These are phyloP conservation scores for Coccomyxa sp. DNA, from an alignment of 139 green algal genomes.

Conservation along the genomic window DNA sequence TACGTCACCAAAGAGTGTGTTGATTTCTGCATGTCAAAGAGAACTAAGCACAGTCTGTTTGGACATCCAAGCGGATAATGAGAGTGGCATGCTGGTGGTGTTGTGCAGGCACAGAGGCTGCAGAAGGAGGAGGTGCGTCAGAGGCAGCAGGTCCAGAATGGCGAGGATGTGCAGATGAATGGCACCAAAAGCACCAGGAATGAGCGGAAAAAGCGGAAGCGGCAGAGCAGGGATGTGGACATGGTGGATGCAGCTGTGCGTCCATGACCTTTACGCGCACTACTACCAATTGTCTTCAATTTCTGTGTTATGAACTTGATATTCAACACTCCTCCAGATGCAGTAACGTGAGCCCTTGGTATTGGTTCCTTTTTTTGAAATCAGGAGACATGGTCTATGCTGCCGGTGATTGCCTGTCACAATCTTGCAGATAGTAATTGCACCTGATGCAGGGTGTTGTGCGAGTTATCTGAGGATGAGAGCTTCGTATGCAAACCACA, in stretches of 20 bases:
- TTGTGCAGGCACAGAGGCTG: neutral
- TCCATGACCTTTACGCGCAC: neutral
- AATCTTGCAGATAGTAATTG: too few relatives aligned
- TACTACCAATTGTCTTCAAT: neutral
- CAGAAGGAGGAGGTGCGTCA: slow-evolving; percentile 5
- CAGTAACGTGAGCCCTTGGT: neutral
- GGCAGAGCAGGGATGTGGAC: slow-evolving; percentile 24
- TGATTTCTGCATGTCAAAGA: too few relatives aligned
- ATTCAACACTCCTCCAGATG: neutral
- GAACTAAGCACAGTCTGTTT: too few relatives aligned
- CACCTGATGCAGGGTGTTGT: neutral
- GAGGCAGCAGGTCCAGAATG: neutral
- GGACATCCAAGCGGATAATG: too few relatives aligned
- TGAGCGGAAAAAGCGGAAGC: neutral
- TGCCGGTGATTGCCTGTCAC: too few relatives aligned
- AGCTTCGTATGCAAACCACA: too few relatives aligned
- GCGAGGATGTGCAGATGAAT: neutral
- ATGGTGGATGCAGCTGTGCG: slow-evolving; percentile 26
- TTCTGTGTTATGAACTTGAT: neutral
- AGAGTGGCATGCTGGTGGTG: too few relatives aligned
- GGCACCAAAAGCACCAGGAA: neutral
- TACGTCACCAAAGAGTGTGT: too few relatives aligned
- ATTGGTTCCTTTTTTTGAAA: too few relatives aligned
- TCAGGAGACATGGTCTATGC: too few relatives aligned
- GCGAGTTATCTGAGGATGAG: too few relatives aligned